phyloP scores from a whole-genome alignment of 768 basidiomycete species.

The Russula olivacea region DNA sequence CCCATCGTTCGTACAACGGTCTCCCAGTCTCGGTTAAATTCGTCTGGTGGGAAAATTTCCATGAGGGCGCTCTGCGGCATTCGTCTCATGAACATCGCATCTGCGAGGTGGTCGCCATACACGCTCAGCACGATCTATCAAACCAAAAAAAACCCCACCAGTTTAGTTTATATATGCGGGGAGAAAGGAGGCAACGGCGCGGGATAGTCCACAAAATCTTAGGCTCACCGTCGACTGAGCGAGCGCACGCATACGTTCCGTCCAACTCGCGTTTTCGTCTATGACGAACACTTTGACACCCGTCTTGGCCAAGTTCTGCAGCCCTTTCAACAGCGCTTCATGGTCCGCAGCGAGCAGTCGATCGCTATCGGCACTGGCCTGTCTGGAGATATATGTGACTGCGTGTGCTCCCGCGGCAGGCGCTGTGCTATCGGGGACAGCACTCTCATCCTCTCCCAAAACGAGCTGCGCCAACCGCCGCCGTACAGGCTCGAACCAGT shows the following conservation, averaged over 20 bases:
- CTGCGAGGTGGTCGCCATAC: constrained; percentile 17
- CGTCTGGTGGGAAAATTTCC: constrained; percentile 21
- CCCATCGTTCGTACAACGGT: constrained; percentile 22
- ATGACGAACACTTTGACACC: constrained; percentile 18
- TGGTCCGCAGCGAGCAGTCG: constrained; percentile 55
- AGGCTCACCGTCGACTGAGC: constrained; percentile 20
- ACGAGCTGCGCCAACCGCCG: constrained; percentile 43
- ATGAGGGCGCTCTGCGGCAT: constrained; percentile 14
- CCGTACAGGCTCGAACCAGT: constrained; percentile 37
- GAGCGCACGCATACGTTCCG: constrained; percentile 22
- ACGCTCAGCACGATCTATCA: constrained; percentile 21
- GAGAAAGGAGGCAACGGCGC: neutral
- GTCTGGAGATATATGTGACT: constrained; percentile 64
- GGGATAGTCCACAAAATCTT: neutral
- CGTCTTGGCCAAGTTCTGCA: constrained; percentile 42
- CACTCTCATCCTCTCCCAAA: constrained; percentile 32
- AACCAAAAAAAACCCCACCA: neutral
- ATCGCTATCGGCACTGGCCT: constrained; percentile 43
- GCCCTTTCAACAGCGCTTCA: constrained; percentile 49
- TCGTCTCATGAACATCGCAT: constrained; percentile 21
- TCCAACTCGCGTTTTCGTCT: constrained; percentile 19
- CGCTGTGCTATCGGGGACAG: constrained; percentile 12
- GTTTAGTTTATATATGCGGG: neutral
- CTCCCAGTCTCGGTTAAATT: constrained; percentile 22
- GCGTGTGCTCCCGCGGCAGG: constrained; percentile 35